A percentile compares a stretch with the other conserved stretches of the same genome.
Conservation (phyloP, 257 asterid species). For the Ballota nigra region DNA sequence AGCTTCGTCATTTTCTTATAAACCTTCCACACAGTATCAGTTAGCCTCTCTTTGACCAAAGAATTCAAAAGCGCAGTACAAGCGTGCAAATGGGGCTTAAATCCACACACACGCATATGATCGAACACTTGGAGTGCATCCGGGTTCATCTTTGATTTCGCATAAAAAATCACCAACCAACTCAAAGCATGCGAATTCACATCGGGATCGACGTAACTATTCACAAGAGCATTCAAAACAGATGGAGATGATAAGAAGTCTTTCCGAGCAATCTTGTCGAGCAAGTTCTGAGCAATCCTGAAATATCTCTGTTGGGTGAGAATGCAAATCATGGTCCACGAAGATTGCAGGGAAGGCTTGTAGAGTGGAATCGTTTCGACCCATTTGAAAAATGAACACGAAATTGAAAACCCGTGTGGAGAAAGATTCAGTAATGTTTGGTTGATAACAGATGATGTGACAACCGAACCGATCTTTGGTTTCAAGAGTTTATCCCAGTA, state of each 20-base stretch:
- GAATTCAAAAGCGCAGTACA: constrained; percentile 79
- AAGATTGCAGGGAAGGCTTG: constrained; percentile 68
- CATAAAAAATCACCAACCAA: constrained; percentile 86
- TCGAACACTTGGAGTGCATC: constrained; percentile 88
- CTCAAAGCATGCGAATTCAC: constrained; percentile 85
- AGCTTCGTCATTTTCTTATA: constrained; percentile 66
- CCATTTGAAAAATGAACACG: constrained; percentile 84
- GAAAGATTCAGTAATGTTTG: constrained; percentile 55
- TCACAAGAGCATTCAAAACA: constrained; percentile 68
- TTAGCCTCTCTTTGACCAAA: constrained; percentile 69
- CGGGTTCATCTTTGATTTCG: constrained; percentile 54
- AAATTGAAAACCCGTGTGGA: constrained; percentile 33
- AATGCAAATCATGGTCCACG: constrained; percentile 78
- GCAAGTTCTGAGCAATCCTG: constrained; percentile 63
- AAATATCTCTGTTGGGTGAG: constrained; percentile 67
- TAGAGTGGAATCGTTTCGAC: constrained; percentile 65
- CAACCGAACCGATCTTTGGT: constrained; percentile 60
- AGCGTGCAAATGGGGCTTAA: constrained; percentile 76
- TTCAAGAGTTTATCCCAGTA: constrained; percentile 62
- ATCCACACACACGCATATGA: constrained; percentile 70
- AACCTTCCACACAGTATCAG: constrained; percentile 64
- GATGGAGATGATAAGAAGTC: constrained; percentile 80
- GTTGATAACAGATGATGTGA: constrained; percentile 56
- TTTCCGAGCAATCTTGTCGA: constrained; percentile 59
- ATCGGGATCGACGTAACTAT: constrained; percentile 37